Conservation (phyloP, 2,329 filamentous ascomycete genomes). For the Diaporthe sp. region DNA sequence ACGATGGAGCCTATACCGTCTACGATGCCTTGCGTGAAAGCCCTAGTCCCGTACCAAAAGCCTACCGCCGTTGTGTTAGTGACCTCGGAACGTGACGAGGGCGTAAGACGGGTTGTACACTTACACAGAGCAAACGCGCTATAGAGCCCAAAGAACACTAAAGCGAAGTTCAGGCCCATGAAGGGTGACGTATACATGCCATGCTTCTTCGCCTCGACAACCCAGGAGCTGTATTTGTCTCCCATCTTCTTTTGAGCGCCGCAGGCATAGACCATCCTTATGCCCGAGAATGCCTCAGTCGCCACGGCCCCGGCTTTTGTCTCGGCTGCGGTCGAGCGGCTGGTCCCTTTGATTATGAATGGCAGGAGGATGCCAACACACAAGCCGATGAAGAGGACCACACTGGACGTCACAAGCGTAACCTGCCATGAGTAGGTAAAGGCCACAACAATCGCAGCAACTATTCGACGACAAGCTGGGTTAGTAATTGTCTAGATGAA, state of each 20-base stretch:
- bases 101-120: background rate
- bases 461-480: background rate
- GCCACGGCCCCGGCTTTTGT: slow-evolving; percentile 71
- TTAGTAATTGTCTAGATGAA: background rate
- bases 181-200: slow-evolving; percentile 65
- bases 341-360: slow-evolving; percentile 67
- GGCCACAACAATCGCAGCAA: slow-evolving; percentile 67
- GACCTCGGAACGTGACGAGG: background rate
- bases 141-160: slow-evolving; percentile 69
- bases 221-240: slow-evolving; percentile 66
- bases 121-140: slow-evolving; percentile 47
- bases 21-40: slow-evolving; percentile 61
- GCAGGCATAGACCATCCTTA: slow-evolving; percentile 74
- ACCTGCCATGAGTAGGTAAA: slow-evolving; percentile 71
- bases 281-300: slow-evolving; percentile 70
- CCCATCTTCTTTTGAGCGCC: slow-evolving; percentile 70
- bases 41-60: slow-evolving; percentile 74
- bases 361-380: slow-evolving; percentile 65
- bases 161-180: slow-evolving; percentile 65
- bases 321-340: slow-evolving; percentile 63
- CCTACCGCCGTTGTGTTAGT: slow-evolving; percentile 56
- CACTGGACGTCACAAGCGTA: slow-evolving; percentile 69
- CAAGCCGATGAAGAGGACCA: slow-evolving; percentile 68
- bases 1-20: slow-evolving; percentile 66
- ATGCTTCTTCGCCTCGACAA: slow-evolving; percentile 65